Evolutionary conservation across 83 land plant genomes (phyloP), one percentile per base, ranked within the genome.

Genomic region (Larix sibirica): DNA sequence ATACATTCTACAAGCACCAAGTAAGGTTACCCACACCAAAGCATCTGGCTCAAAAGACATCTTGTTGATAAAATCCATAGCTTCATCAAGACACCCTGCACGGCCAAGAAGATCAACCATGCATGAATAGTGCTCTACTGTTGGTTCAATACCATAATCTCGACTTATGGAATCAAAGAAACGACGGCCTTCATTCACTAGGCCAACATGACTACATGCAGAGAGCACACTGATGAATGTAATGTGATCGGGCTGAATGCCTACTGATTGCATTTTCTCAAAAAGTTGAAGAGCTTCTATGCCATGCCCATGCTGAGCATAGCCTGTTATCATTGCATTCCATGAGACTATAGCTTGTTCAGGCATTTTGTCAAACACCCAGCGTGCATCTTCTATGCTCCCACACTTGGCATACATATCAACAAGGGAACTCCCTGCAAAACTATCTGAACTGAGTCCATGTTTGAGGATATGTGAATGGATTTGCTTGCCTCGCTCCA

Each of bases 41-140:
- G 67, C 24, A 64, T 64, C 67, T 5, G 67, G 67, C 67, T 64
- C 24, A 23, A 64, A n/a, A n/a, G 67, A 23, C 67, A 64, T 64
- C 21, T 4, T n/a, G 24, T 20, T 64, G 24, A 64, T 23, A 0
- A 64, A 64, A 20, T 64, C 24, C 24, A 64, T 23, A 64, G 24
- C 67, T 23, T 64, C 67, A 64, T 64, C 67, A 20, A 64, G 24
- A 64, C 23, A 23, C 21, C 67, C 67, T 5, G 67, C 67, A 20
- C 67, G 67, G 67, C 67, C 67, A 64, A 64, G 24, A 64, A 64
- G 67, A 23, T 64, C 67, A 64, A 64, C 67, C 67, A 64, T 64
- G 21, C 67, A 64, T n/a, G 24, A 20, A 23, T 64, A 64, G 67
- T 64, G 67, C 21, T 64, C 67, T n/a, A 23, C 24, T 64, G 21